Conservation (phyloP, 352 stramenopile species). For the Phytophthora macrochlamydospora region DNA sequence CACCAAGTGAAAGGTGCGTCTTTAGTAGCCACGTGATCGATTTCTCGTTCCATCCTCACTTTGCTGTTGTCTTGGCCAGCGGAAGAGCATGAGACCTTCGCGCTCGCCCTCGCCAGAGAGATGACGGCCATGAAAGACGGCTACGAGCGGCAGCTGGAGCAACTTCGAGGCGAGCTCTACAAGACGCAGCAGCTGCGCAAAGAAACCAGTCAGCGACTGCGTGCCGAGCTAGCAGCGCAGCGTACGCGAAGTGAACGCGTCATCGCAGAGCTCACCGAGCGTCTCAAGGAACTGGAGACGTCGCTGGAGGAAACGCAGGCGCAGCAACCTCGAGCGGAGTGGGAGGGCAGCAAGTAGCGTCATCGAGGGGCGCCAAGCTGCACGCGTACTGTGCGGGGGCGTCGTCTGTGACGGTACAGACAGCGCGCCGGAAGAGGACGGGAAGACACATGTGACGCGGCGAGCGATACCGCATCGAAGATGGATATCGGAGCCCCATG, state of each 20-base stretch:
- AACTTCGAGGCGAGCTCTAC: constrained; percentile 61
- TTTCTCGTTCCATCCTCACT: neutral
- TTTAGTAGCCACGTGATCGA: neutral
- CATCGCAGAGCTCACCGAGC: constrained; percentile 47
- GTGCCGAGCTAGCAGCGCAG: constrained; percentile 53
- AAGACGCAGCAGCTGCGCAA: constrained; percentile 47
- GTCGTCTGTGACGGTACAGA: constrained; percentile 64
- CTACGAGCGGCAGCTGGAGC: constrained; percentile 71
- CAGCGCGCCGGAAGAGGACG: constrained; percentile 26
- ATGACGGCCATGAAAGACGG: constrained; percentile 72
- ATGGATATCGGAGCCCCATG: neutral
- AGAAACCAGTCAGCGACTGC: constrained; percentile 50
- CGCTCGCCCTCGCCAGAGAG: constrained; percentile 64
- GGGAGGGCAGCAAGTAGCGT: constrained; percentile 22
- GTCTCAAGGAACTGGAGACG: constrained; percentile 44
- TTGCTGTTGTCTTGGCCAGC: constrained; percentile 28
- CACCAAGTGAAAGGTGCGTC: constrained; percentile 28
- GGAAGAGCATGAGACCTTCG: constrained; percentile 80
- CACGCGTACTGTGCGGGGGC: constrained; percentile 57
- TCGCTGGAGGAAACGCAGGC: constrained; percentile 29
- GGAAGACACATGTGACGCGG: neutral
- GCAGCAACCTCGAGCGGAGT: constrained; percentile 48
- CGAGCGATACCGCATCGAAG: constrained; percentile 8
- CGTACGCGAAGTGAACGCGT: constrained; percentile 50
- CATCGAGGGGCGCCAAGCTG: constrained; percentile 35